Percentiles rank a stretch among this genome's conserved stretches.
Evolutionary conservation across 225 moss, liverwort and hornwort genomes (phyloP).

Genomic region (Anthoceros angustus): DNA sequence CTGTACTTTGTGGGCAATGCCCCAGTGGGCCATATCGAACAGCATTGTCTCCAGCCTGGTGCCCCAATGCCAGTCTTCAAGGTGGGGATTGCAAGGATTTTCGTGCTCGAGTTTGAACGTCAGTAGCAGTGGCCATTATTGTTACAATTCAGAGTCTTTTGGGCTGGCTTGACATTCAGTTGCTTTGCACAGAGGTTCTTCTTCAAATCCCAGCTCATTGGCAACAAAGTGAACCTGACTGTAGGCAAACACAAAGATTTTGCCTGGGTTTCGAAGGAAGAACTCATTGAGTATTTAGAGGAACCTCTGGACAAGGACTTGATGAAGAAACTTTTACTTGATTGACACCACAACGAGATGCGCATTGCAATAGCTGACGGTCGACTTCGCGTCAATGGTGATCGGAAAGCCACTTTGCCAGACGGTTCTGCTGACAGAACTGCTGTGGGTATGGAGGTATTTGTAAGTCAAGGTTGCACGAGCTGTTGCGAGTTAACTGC

Average conservation of each 20-base stretch:
- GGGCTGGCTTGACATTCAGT: not conserved
- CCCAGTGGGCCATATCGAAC: constrained; percentile 61
- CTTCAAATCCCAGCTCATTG: constrained; percentile 69
- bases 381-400: no score
- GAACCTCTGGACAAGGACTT: constrained; percentile 52
- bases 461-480: no score
- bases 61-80: constrained; percentile 35
- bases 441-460: no score
- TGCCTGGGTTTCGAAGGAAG: constrained; percentile 79
- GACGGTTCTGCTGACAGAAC: no score
- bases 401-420: no score
- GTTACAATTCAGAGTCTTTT: not conserved
- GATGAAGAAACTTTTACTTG: constrained; percentile 53
- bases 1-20: constrained; percentile 76
- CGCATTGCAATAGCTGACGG: not conserved
- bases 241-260: constrained; percentile 38
- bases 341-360: constrained; percentile 9
- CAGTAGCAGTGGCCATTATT: not conserved
- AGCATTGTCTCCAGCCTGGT: constrained; percentile 6
- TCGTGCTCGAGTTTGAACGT: not conserved
- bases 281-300: constrained; percentile 49
- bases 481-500: no score
- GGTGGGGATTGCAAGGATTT: constrained; percentile 13
- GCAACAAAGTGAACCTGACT: constrained; percentile 41
- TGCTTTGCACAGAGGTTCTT: constrained; percentile 50